A percentile compares a stretch with the other conserved stretches of the same genome.
These are phyloP conservation scores for Citrullus mucosospermus DNA, from an alignment of 306 rosid species.

Conservation along the genomic window DNA sequence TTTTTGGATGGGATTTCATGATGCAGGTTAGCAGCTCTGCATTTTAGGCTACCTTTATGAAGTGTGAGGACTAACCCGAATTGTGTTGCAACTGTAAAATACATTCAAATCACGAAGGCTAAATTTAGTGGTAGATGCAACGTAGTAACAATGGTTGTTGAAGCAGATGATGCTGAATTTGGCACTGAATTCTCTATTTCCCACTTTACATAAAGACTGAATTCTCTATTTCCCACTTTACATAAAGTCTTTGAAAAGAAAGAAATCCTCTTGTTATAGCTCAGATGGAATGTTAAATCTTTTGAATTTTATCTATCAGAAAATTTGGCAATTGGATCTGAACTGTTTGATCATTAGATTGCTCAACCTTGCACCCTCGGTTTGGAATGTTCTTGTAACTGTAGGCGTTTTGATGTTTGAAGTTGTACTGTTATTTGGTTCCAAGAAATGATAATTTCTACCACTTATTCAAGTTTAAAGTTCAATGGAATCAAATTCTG, in stretches of 20 bases:
- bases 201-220: background rate
- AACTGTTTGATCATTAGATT: too few species aligned
- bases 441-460: too few species aligned
- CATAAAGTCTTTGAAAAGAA: background rate
- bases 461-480: too few species aligned
- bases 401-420: too few species aligned
- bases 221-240: background rate
- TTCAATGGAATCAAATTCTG: too few species aligned
- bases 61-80: background rate
- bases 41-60: background rate
- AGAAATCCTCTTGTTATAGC: background rate
- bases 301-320: too few species aligned
- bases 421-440: too few species aligned
- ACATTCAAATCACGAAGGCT: background rate
- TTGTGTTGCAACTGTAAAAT: background rate
- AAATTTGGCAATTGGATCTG: too few species aligned
- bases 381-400: too few species aligned
- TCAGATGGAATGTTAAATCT: background rate
- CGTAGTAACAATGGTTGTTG: background rate
- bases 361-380: background rate
- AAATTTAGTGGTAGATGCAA: background rate
- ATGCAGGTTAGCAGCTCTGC: background rate
- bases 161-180: background rate
- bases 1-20: background rate
- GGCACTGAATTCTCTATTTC: background rate